Evolutionary conservation across 2,329 filamentous ascomycete species (phyloP).

Genomic region (Calonectria leucothoes): DNA sequence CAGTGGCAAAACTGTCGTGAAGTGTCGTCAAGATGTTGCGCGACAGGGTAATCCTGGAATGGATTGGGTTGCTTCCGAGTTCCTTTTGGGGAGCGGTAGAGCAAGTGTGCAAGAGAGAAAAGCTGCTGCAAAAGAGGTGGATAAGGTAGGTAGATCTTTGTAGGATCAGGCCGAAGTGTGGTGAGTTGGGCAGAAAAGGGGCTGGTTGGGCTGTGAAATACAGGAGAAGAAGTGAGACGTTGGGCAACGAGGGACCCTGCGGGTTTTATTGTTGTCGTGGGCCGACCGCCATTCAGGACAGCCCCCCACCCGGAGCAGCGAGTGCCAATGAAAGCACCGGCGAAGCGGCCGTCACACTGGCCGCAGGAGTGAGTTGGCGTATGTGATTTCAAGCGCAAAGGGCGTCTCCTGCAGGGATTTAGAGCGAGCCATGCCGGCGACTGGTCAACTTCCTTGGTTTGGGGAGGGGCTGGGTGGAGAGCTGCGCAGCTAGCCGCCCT

Average conservation of each 20-base stretch:
- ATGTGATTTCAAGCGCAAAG: conserved; percentile 45
- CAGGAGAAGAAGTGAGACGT: conserved; percentile 45
- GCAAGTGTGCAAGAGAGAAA: conserved; percentile 30
- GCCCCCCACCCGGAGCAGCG: conserved; percentile 38
- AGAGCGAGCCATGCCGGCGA: conserved; percentile 44
- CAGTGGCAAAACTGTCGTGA: conserved; percentile 41
- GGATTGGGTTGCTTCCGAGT: conserved; percentile 35
- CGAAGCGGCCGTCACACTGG: conserved; percentile 57
- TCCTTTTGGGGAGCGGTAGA: conserved; percentile 32
- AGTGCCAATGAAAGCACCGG: conserved; percentile 40
- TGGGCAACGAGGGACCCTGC: conserved; percentile 58
- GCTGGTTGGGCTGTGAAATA: conserved; percentile 52
- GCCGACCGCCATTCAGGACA: conserved; percentile 41
- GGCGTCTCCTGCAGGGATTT: conserved; percentile 47
- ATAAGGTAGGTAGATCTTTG: conserved; percentile 38
- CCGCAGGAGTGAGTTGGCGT: conserved; percentile 61
- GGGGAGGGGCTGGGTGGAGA: conserved; percentile 50
- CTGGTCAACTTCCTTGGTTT: conserved; percentile 55
- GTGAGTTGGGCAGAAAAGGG: conserved; percentile 53
- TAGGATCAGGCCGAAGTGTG: conserved; percentile 37
- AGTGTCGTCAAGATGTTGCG: conserved; percentile 41
- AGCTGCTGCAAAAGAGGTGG: conserved; percentile 35
- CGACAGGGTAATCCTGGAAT: conserved; percentile 44
- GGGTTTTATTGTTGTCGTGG: conserved; percentile 60
- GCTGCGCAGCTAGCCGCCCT: conserved; percentile 53